phyloP scores from a whole-genome alignment of 371 early-diverging fungal species.

The Mortierella polycephala region DNA sequence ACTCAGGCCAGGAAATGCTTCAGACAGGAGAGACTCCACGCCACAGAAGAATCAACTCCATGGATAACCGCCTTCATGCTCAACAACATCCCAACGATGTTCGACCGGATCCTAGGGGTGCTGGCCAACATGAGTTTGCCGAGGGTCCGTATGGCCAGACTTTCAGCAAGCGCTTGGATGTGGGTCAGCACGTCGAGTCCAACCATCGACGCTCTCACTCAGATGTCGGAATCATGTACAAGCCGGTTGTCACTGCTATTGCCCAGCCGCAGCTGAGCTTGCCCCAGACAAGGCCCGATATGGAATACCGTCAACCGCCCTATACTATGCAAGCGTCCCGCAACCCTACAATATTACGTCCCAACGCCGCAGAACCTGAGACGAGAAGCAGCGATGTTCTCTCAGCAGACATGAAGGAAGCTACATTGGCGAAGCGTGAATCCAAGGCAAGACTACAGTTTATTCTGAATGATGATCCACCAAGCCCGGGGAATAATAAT shows the following conservation, averaged over 20 bases:
- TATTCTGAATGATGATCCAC: conserved; percentile 41
- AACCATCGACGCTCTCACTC: conserved; percentile 42
- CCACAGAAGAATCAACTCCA: conserved; percentile 43
- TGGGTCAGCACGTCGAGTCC: conserved; percentile 25
- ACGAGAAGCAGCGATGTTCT: conserved; percentile 6
- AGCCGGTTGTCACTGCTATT: conserved; percentile 15
- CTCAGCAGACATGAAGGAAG: conserved; percentile 2
- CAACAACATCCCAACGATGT: conserved; percentile 7
- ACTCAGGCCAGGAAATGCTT: not conserved
- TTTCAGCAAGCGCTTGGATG: conserved; percentile 31
- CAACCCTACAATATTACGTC: not conserved
- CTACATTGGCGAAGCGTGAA: conserved; percentile 16
- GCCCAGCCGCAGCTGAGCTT: conserved; percentile 9
- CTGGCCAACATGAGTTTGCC: conserved; percentile 4
- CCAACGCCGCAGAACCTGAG: conserved; percentile 9
- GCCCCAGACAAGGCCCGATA: conserved; percentile 9
- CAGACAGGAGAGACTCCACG: conserved; percentile 4
- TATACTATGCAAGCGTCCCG: conserved; percentile 1
- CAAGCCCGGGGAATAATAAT: conserved; percentile 14
- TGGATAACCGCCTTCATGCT: conserved; percentile 14
- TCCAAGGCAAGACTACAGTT: conserved; percentile 45
- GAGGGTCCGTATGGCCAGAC: conserved; percentile 27
- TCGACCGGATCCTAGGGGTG: not conserved
- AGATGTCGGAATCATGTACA: conserved; percentile 25
- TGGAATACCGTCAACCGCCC: conserved; percentile 2